Evolutionary conservation across 306 rosid genomes (phyloP), one percentile per base, ranked within the genome.

Genomic region (Acmispon strigosus): DNA sequence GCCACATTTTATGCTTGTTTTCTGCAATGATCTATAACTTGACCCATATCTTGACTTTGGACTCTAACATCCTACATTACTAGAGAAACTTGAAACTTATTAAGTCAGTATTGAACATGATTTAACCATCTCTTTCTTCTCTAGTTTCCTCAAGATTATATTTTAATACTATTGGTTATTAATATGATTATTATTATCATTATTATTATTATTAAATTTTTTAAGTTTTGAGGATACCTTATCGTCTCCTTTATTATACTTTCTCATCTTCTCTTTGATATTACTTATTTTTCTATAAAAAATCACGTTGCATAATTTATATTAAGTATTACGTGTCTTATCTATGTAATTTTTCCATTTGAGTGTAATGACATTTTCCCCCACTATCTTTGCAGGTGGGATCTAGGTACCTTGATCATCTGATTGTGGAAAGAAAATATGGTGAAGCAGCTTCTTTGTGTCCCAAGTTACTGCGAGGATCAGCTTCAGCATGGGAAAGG

Each of bases 401-500:
- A 63, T 84, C 97, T 54, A 83, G 92, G 76, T 94, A 94, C 82
- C 97, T 94, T 60, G 97, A 94, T 85, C 96, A 89, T 88, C 84
- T 94, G 84, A 91, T 94, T 77, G 96, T 94, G 81, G 99, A 94
- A 86, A 86, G 97, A 76, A 94, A 87, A 80, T 94, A 94, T 74
- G 86, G 91, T 12, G 97, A 91, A 69, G 99, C 97, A 19, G 99
- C 97, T 69, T 87, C 91, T 73, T 41, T 94, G 77, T 94, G 99
- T 76, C 96, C 97, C 72, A 94, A 94, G 85, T 79, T 94, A 78
- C 86, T 94, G 80, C 87, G 82, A 43, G 88, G 96, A 64, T 94
- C 97, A 37, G 87, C 90, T 82, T 91, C 97, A 14, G 96, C 97
- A 44, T 94, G 99, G 99, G 99, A 94, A 72, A 91, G 99, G 99